phyloP scores from a whole-genome alignment of 225 moss, liverwort and hornwort genomes.

The Pseudoscleropodium purum region DNA sequence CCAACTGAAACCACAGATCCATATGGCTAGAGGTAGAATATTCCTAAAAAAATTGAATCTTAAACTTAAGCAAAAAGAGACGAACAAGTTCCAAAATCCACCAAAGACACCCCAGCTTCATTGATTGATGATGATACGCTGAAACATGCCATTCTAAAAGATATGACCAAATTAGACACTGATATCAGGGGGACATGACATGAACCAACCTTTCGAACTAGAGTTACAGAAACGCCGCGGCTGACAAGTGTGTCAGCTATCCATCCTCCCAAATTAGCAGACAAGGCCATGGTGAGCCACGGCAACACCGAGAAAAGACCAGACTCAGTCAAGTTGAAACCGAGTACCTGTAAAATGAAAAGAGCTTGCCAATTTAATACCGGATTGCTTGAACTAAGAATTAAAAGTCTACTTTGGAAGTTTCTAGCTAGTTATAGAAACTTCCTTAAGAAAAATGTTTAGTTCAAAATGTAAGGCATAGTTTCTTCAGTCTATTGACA shows the following conservation, averaged over 20 bases:
- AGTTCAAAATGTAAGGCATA: neutral
- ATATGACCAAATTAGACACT: neutral
- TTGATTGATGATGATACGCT: neutral
- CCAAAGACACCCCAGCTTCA: neutral
- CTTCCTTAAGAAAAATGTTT: too few species aligned
- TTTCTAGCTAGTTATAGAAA: neutral
- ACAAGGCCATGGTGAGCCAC: constrained; percentile 98
- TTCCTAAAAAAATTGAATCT: neutral
- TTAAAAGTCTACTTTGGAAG: neutral
- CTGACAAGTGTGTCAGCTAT: constrained; percentile 90
- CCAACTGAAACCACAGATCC: neutral
- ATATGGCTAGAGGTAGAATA: neutral
- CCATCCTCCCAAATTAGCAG: constrained; percentile 94
- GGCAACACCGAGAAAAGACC: constrained; percentile 95
- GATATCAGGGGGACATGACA: neutral
- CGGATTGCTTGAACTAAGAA: neutral
- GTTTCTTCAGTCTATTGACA: neutral
- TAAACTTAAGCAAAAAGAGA: neutral
- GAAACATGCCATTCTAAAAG: neutral
- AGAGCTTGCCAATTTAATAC: neutral
- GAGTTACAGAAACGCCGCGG: constrained; percentile 67
- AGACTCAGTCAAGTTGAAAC: constrained; percentile 92
- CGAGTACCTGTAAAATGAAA: constrained; percentile 58
- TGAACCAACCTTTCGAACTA: constrained; percentile 73
- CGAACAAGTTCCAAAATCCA: neutral